Evolutionary conservation across 2,329 filamentous ascomycete species (phyloP).

Genomic region (Hymenoscyphus fructigenus): DNA sequence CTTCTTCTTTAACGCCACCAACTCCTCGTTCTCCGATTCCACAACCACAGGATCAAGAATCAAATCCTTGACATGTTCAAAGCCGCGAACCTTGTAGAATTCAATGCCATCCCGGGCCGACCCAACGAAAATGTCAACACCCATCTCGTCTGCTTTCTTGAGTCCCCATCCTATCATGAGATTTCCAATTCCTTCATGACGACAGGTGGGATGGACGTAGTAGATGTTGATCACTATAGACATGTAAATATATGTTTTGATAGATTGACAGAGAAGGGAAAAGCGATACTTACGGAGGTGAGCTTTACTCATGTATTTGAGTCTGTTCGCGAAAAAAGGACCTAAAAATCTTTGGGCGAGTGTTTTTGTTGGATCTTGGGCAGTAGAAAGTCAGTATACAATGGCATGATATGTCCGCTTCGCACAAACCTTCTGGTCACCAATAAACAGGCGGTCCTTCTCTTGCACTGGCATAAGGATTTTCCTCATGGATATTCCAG

Average conservation of each 20-base stretch:
- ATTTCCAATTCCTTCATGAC: neutral
- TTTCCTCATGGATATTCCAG: neutral
- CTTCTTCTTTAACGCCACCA: neutral
- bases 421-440: neutral
- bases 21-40: neutral
- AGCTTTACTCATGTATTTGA: neutral
- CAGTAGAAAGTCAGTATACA: neutral
- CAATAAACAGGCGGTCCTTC: neutral
- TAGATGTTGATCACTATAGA: conserved; percentile 3
- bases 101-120: neutral
- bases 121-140: neutral
- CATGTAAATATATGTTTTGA: neutral
- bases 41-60: neutral
- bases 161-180: conserved; percentile 6
- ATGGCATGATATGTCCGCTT: neutral
- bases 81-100: conserved; percentile 1
- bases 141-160: conserved; percentile 4
- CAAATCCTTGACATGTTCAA: neutral
- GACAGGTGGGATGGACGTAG: neutral
- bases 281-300: conserved; percentile 1
- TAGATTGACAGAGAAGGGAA: neutral
- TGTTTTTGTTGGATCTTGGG: conserved; percentile 2
- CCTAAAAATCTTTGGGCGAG: neutral
- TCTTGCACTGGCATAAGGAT: neutral
- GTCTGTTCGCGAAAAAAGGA: neutral